phyloP scores from a whole-genome alignment of 2,329 filamentous ascomycete species.

The Annulohypoxylon truncatum region DNA sequence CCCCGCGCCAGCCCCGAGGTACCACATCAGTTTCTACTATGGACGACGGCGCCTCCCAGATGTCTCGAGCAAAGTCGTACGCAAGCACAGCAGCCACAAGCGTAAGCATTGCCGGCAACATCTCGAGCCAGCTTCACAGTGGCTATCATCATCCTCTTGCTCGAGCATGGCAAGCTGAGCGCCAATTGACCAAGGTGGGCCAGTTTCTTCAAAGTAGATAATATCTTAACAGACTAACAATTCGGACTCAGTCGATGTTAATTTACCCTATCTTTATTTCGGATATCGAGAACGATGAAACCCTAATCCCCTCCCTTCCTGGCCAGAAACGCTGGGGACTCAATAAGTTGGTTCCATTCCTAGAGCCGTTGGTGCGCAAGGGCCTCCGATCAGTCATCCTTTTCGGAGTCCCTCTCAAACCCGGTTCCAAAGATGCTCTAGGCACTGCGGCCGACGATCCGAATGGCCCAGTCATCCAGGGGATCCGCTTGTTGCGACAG shows the following conservation, averaged over 20 bases:
- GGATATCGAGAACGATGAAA: conserved; percentile 92
- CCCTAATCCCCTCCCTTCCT: conserved; percentile 87
- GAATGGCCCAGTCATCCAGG: conserved; percentile 87
- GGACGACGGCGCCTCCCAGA: conserved; percentile 69
- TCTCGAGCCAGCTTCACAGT: conserved; percentile 84
- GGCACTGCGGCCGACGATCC: conserved; percentile 95
- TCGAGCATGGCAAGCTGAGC: conserved; percentile 84
- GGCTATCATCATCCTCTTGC: conserved; percentile 85
- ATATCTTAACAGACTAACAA: conserved; percentile 11
- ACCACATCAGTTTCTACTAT: conserved; percentile 64
- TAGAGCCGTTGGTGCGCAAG: conserved; percentile 87
- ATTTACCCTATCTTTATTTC: conserved; percentile 98
- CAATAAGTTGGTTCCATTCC: conserved; percentile 85
- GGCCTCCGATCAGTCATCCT: conserved; percentile 93
- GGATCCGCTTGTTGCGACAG: conserved; percentile 84
- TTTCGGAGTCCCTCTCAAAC: conserved; percentile 89
- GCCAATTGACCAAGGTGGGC: conserved; percentile 83
- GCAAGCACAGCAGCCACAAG: conserved; percentile 74
- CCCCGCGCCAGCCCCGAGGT: conserved; percentile 59
- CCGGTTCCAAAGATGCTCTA: conserved; percentile 86
- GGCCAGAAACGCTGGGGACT: conserved; percentile 90
- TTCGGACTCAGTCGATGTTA: conserved; percentile 82
- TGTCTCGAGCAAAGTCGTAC: conserved; percentile 74
- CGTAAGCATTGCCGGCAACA: conserved; percentile 78
- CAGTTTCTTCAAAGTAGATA: not conserved